These are phyloP conservation scores for Claviceps humidiphila DNA, from an alignment of 2,329 filamentous ascomycete genomes.

Conservation along the genomic window DNA sequence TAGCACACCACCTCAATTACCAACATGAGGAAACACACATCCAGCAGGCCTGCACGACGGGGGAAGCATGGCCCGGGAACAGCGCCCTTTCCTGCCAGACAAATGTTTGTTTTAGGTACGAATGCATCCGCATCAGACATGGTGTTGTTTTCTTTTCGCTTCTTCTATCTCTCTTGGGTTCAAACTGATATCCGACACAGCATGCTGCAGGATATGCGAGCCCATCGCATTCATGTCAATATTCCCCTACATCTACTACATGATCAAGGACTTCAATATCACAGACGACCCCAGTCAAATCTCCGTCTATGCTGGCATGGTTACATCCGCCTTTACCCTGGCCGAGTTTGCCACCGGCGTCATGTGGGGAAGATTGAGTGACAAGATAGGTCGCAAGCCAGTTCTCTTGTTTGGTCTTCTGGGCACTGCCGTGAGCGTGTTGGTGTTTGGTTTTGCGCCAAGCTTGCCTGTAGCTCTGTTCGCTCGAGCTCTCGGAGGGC, in stretches of 20 bases:
- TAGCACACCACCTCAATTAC: background rate
- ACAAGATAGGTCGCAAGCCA: constrained; percentile 83
- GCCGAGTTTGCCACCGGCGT: constrained; percentile 89
- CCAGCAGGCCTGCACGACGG: constrained; percentile 12
- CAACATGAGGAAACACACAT: constrained; percentile 17
- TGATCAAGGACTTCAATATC: constrained; percentile 85
- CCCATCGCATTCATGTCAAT: constrained; percentile 99
- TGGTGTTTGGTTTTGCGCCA: constrained; percentile 81
- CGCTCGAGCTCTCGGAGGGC: constrained; percentile 75
- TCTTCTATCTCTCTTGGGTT: no score
- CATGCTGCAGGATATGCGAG: constrained; percentile 90
- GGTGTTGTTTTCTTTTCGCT: background rate
- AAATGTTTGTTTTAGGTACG: constrained; percentile 42
- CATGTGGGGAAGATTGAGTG: constrained; percentile 86
- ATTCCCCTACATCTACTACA: constrained; percentile 96
- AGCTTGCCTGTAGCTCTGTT: constrained; percentile 72
- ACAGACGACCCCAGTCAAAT: constrained; percentile 68
- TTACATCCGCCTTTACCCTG: constrained; percentile 91
- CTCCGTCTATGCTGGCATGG: constrained; percentile 86
- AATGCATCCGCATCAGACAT: constrained; percentile 3
- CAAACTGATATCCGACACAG: constrained; percentile 28
- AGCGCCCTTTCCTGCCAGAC: constrained; percentile 26
- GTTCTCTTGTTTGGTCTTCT: constrained; percentile 80
- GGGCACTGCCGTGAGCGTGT: constrained; percentile 83
- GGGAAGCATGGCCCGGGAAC: constrained; percentile 11